Base-by-base conservation (phyloP, 148 eudicot species). In the Cornus florida region DNA sequence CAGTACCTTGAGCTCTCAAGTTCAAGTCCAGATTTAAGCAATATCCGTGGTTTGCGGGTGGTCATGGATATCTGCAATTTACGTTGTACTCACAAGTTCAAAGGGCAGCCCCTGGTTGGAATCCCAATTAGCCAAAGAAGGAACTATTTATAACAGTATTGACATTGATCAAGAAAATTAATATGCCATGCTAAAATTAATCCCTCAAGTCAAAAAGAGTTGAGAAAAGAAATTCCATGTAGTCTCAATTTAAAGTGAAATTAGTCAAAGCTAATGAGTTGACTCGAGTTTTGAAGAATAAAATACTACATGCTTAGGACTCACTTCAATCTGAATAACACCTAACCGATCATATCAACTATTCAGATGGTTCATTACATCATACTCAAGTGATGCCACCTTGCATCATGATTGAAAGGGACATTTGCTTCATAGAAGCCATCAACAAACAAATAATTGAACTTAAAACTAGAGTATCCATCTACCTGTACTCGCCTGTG, bases 401-500 rank as follows among this genome's bases (percentile, higher is more conserved):
- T 62, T 62, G 66, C 19, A n/a, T 20, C 3, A n/a, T 19, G 20
- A 62, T 19, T 19, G 20, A 62, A 75, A 75, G 56, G 20, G 13
- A 64, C 33, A 64, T 32, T 4, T 35, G 28, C 76, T 7, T 7
- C 2, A 48, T 19, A 75, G 46, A 72, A 75, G 76, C 60, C 62
- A 70, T 24, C 16, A 16, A 66, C n/a, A 59, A 75, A 38, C 20
- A 35, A 38, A 57, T 20, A 22, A 10, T 2, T 32, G 22, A 82
- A 80, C 33, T 10, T 50, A 73, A 23, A 50, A 74, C 39, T 33
- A 33, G 33, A 65, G 22, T 7, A 74, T 35, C 68, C 1, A 83
- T 84, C 74, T 79, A 94, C 98, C 97, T 94, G 90, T 91, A 88
- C 81, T 94, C 98, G 35, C 98, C 97, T 5, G 98, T 94, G 88